phyloP scores from a whole-genome alignment of 805 yeast genomes.

The Starmerella stigmatis region DNA sequence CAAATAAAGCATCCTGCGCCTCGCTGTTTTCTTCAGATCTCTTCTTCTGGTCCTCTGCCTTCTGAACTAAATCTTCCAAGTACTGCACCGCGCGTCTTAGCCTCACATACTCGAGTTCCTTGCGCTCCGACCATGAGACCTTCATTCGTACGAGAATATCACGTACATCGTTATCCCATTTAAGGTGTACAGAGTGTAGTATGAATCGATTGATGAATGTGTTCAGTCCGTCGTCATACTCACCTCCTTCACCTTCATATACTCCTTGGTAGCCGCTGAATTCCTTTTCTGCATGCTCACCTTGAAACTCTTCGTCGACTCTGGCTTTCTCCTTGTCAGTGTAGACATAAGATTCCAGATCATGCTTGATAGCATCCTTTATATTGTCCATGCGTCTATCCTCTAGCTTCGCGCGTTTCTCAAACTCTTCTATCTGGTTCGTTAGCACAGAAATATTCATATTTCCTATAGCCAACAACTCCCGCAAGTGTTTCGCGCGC shows the following conservation, averaged over 20 bases:
- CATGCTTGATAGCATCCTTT: not conserved
- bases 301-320: not conserved
- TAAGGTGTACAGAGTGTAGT: conserved; percentile 59
- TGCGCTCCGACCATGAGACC: conserved; percentile 39
- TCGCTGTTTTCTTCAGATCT: conserved; percentile 5
- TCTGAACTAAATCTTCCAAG: conserved; percentile 41
- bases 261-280: not conserved
- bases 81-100: conserved; percentile 42
- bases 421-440: conserved; percentile 15
- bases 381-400: conserved; percentile 11
- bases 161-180: conserved; percentile 66
- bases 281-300: not conserved
- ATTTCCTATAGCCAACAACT: conserved; percentile 10
- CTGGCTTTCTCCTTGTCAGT: not conserved
- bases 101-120: conserved; percentile 37
- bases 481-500: conserved; percentile 7
- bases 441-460: conserved; percentile 3
- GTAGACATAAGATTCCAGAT: not conserved
- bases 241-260: not conserved
- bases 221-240: not conserved
- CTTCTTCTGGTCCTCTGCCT: conserved; percentile 28
- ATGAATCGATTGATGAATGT: conserved; percentile 59
- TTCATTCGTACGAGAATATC: conserved; percentile 53
- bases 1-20: conserved; percentile 1
- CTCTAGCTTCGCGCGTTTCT: conserved; percentile 16